Percentiles rank a stretch among this genome's conserved stretches.
phyloP scores from a whole-genome alignment of 2,329 filamentous ascomycete genomes.

The Monosporascus ibericus region DNA sequence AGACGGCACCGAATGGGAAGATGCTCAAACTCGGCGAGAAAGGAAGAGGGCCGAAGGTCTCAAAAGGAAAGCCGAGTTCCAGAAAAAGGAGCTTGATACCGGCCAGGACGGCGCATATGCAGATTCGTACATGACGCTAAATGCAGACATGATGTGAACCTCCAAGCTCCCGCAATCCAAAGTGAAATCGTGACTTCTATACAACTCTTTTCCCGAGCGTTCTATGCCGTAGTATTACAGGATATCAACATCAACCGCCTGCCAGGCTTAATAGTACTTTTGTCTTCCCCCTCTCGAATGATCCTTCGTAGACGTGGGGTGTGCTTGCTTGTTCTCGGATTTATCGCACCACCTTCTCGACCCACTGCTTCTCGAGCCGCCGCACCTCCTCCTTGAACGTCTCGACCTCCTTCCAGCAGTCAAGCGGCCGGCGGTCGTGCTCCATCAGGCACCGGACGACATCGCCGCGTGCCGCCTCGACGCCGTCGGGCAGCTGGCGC shows the following conservation, averaged over 20 bases:
- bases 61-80: constrained; percentile 39
- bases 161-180: background rate
- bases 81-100: constrained; percentile 11
- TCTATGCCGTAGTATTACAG: constrained; percentile 27
- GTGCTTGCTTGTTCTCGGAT: too few species aligned
- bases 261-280: background rate
- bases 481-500: constrained; percentile 61
- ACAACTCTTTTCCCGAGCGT: constrained; percentile 14
- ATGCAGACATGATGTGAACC: constrained; percentile 19
- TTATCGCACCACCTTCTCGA: constrained; percentile 65
- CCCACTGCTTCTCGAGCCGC: constrained; percentile 78
- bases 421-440: constrained; percentile 80
- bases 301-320: too few species aligned
- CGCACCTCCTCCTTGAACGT: constrained; percentile 85
- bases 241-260: constrained; percentile 3
- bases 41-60: constrained; percentile 56
- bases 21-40: constrained; percentile 42
- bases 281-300: background rate
- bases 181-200: constrained; percentile 14
- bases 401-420: constrained; percentile 93
- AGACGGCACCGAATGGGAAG: constrained; percentile 47
- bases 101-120: constrained; percentile 1
- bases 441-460: constrained; percentile 75
- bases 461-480: constrained; percentile 68
- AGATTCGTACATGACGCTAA: constrained; percentile 13